Evolutionary conservation across 192 early-diverging fungal species (phyloP), one percentile per base, ranked within the genome.

Genomic region (Kappamyces sp.): DNA sequence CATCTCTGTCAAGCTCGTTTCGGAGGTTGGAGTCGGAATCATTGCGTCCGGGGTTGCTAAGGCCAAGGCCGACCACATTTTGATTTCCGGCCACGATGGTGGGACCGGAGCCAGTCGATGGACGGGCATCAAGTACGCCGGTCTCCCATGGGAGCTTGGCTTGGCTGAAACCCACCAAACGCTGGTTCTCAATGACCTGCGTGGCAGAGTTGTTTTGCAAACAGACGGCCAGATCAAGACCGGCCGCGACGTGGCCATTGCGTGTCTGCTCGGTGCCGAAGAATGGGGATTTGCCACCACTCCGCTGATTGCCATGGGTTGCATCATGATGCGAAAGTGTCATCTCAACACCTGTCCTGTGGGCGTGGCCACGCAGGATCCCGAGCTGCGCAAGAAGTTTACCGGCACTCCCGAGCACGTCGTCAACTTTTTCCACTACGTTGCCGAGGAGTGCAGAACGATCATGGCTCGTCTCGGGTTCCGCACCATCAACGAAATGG

Each of bases 131-230:
- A 93, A 97, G 74, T 92, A 97, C 62, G 93, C 96, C 15, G 96
- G 96, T 69, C 74, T 98, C 52, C 96, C 96, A 8, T 98, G 96
- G 96, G 96, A 98, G 78, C 78, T 98, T 35, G 96, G 96, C 63
- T 74, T 98, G 33, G 94, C 94, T n/a, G 96, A 98, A 77, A 93
- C 94, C 34, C 96, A 98, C 69, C 96, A 98, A 75, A 98, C 96
- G 7, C 76, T 98, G 67, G 96, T 97, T 5, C 84, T 97, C 10
- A 97, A 97, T 70, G 91, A 92, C 58, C 83, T 98, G 49, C 89
- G 96, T 73, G 94, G 94, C 39, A 87, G 96, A 59, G 90, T 98
- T 59, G 79, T 93, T 52, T 79, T 98, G 51, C 96, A 98, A 76
- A 97, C 96, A 33, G 96, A 98, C 75, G 96, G 96, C 49, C 96